phyloP scores from a whole-genome alignment of 352 stramenopile species.

The Pythium scleroteichum region DNA sequence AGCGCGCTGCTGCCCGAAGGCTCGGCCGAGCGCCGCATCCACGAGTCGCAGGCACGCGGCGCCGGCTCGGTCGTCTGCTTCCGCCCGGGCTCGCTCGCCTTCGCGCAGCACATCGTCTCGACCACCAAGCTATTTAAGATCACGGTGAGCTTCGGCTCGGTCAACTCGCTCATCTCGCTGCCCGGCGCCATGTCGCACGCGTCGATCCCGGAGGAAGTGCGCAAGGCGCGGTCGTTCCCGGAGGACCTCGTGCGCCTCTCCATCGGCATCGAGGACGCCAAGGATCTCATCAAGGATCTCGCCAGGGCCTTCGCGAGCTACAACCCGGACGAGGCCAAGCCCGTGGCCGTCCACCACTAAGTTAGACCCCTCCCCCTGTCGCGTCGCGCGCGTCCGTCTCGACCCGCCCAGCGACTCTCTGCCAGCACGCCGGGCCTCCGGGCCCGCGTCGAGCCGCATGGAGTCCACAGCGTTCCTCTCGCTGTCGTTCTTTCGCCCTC shows the following conservation, averaged over 20 bases:
- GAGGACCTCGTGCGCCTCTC: slow-evolving; percentile 94
- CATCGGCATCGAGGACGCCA: slow-evolving; percentile 93
- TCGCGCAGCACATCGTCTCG: slow-evolving; percentile 90
- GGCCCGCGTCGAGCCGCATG: slow-evolving; percentile 22
- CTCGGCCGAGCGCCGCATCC: slow-evolving; percentile 73
- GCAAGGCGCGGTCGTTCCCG: slow-evolving; percentile 88
- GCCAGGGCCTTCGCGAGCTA: slow-evolving; percentile 86
- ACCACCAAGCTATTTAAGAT: slow-evolving; percentile 95
- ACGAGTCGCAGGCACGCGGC: slow-evolving; percentile 84
- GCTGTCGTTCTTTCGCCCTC: slow-evolving; percentile 10
- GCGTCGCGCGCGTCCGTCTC: neutral
- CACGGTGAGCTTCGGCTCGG: slow-evolving; percentile 91
- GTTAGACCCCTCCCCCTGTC: neutral
- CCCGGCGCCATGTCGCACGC: slow-evolving; percentile 96
- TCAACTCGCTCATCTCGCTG: slow-evolving; percentile 92
- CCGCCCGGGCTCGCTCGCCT: slow-evolving; percentile 78
- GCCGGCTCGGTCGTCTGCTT: slow-evolving; percentile 91
- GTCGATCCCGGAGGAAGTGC: slow-evolving; percentile 91
- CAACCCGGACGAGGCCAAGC: slow-evolving; percentile 5
- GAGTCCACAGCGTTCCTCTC: slow-evolving; percentile 14
- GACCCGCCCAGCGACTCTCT: slow-evolving; percentile 22
- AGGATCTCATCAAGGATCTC: slow-evolving; percentile 95
- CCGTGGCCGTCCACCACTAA: slow-evolving; percentile 9
- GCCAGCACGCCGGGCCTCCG: slow-evolving; percentile 24
- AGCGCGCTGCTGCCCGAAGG: slow-evolving; percentile 78